Conservation (phyloP, 1,284 basidiomycete species). For the Microbotryum scabiosae region DNA sequence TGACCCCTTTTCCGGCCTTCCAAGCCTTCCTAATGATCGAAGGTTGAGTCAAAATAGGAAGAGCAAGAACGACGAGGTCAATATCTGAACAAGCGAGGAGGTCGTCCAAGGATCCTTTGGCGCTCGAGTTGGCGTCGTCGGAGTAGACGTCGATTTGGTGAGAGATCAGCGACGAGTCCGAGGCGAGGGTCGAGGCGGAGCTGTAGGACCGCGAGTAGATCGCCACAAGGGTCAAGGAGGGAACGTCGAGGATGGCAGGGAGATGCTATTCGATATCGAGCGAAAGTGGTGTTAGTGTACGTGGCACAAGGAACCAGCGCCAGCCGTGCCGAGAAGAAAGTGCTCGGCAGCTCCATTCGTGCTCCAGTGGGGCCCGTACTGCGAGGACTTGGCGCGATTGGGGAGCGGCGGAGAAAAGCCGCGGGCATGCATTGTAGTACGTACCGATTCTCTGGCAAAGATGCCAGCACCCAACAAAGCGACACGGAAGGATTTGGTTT, state of each 20-base stretch:
- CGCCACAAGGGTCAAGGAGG: constrained; percentile 13
- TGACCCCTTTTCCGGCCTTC: constrained; percentile 67
- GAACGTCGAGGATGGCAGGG: constrained; percentile 18
- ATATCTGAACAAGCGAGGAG: constrained; percentile 61
- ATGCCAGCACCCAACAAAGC: constrained; percentile 22
- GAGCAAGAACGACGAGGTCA: constrained; percentile 59
- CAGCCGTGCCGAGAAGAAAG: neutral
- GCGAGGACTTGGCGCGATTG: neutral
- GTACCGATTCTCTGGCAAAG: constrained; percentile 15
- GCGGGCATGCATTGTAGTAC: neutral
- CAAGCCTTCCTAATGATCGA: constrained; percentile 51
- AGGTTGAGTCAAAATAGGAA: constrained; percentile 70
- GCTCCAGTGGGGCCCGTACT: neutral
- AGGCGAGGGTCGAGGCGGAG: constrained; percentile 9
- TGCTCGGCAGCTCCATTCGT: neutral
- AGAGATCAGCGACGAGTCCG: neutral
- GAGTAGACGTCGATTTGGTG: constrained; percentile 50
- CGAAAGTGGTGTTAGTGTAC: neutral
- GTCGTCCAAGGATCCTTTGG: constrained; percentile 49
- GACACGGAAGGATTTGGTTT: constrained; percentile 1
- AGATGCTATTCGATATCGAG: constrained; percentile 19
- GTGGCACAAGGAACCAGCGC: neutral
- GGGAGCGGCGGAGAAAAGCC: constrained; percentile 1
- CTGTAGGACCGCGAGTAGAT: constrained; percentile 31
- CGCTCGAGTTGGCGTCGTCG: constrained; percentile 40